Conservation (phyloP, 371 early-diverging fungal genomes). For the Actinomortierella wolfii region DNA sequence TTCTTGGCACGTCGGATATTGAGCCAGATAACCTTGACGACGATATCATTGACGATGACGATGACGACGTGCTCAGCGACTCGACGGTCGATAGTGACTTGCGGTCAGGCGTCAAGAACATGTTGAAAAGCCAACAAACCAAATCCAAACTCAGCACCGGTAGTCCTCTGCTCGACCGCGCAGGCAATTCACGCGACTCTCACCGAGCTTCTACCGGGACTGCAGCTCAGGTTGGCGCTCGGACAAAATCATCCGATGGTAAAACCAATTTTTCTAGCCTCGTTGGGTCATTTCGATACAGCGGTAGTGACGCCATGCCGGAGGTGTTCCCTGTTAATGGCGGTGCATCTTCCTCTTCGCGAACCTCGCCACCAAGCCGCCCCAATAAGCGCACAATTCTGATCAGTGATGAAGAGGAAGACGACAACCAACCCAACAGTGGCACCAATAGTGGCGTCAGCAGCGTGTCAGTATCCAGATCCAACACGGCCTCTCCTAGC, state of each 20-base stretch:
- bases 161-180: constrained; percentile 6
- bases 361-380: too few relatives aligned
- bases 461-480: too few relatives aligned
- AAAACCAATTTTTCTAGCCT: constrained; percentile 2
- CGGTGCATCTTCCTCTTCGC: too few relatives aligned
- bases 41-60: not conserved
- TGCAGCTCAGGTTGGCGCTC: not conserved
- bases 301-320: constrained; percentile 23
- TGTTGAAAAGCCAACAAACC: constrained; percentile 16
- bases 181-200: not conserved
- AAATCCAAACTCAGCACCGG: constrained; percentile 15
- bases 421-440: constrained; percentile 3
- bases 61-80: not conserved
- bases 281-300: constrained; percentile 24
- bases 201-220: too few relatives aligned
- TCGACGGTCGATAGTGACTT: constrained; percentile 28
- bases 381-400: constrained; percentile 17
- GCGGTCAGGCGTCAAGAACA: constrained; percentile 3
- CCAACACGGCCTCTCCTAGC: too few relatives aligned
- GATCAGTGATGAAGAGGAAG: constrained; percentile 33
- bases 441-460: too few relatives aligned
- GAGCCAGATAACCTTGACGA: not conserved
- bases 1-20: constrained; percentile 8
- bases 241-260: not conserved
- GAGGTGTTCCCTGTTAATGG: too few relatives aligned